Evolutionary conservation across 1,139 yeast species (phyloP).

Genomic region (Candida dubliniensis): DNA sequence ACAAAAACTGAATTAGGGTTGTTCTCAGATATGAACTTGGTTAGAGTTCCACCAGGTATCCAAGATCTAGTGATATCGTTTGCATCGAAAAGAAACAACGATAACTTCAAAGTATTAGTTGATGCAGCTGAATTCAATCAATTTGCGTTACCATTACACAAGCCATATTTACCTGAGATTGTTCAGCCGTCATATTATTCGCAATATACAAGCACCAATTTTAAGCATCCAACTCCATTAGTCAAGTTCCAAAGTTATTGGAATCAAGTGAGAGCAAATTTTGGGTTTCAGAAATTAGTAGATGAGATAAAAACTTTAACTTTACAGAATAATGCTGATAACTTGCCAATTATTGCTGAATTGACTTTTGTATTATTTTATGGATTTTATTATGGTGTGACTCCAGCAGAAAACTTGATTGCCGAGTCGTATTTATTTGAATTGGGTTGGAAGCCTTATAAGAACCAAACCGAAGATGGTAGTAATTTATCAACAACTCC

Average conservation of each 20-base stretch:
- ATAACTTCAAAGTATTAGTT: conserved; percentile 26
- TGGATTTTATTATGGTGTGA: conserved; percentile 59
- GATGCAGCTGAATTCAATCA: conserved; percentile 29
- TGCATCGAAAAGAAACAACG: conserved; percentile 38
- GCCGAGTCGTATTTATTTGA: conserved; percentile 44
- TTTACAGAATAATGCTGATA: conserved; percentile 22
- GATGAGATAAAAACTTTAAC: conserved; percentile 30
- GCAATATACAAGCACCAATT: conserved; percentile 18
- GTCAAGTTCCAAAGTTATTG: conserved; percentile 44
- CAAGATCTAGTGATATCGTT: conserved; percentile 62
- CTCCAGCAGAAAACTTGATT: conserved; percentile 49
- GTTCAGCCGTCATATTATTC: conserved; percentile 26
- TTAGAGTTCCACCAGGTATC: conserved; percentile 68
- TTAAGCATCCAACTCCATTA: conserved; percentile 41
- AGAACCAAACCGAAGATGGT: conserved; percentile 14
- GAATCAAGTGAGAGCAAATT: conserved; percentile 48
- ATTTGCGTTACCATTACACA: conserved; percentile 31
- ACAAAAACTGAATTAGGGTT: conserved; percentile 34
- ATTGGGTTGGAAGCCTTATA: conserved; percentile 49
- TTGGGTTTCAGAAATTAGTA: conserved; percentile 37
- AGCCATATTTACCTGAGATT: conserved; percentile 41
- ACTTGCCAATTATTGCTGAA: conserved; percentile 28
- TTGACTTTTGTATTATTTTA: conserved; percentile 53
- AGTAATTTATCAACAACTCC: conserved; percentile 6
- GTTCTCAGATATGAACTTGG: conserved; percentile 42